Percentiles rank a stretch among this genome's conserved stretches.
phyloP scores from a whole-genome alignment of 768 basidiomycete species.

The Cystobasidium onofrii region DNA sequence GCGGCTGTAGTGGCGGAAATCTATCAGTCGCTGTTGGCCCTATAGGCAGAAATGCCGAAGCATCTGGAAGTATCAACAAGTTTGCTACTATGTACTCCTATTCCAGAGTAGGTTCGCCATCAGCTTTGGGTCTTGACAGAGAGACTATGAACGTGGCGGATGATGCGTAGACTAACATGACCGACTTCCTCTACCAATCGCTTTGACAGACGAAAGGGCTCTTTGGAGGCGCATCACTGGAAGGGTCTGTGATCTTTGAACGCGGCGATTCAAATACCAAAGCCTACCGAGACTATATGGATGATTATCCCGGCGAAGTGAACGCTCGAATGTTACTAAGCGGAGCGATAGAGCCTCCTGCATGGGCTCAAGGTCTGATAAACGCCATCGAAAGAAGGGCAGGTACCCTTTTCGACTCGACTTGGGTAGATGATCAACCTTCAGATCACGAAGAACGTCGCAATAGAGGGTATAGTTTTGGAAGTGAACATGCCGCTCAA shows the following conservation, averaged over 20 bases:
- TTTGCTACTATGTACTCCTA: slow-evolving; percentile 76
- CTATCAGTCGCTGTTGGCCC: slow-evolving; percentile 63
- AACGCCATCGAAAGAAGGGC: slow-evolving; percentile 65
- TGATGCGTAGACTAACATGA: too few relatives aligned
- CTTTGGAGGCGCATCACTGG: slow-evolving; percentile 75
- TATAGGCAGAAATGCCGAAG: slow-evolving; percentile 84
- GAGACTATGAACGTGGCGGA: too few relatives aligned
- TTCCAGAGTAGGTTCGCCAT: slow-evolving; percentile 45
- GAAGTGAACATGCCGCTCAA: slow-evolving; percentile 2
- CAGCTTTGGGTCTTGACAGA: too few relatives aligned
- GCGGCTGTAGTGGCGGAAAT: slow-evolving; percentile 37
- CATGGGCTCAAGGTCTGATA: slow-evolving; percentile 69
- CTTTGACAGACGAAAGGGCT: slow-evolving; percentile 65
- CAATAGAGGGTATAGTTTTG: slow-evolving; percentile 30
- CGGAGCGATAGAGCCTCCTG: slow-evolving; percentile 63
- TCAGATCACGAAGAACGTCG: slow-evolving; percentile 14
- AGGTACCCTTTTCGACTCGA: slow-evolving; percentile 44
- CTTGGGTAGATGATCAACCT: slow-evolving; percentile 31
- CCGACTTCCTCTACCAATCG: background rate
- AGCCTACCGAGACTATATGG: slow-evolving; percentile 56
- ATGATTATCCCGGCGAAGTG: slow-evolving; percentile 49
- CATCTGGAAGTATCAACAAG: slow-evolving; percentile 70
- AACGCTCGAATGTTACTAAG: slow-evolving; percentile 70
- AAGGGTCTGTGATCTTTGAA: slow-evolving; percentile 74
- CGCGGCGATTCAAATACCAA: slow-evolving; percentile 82